phyloP scores from a whole-genome alignment of 441 rosid species.

The Populus hybrid region DNA sequence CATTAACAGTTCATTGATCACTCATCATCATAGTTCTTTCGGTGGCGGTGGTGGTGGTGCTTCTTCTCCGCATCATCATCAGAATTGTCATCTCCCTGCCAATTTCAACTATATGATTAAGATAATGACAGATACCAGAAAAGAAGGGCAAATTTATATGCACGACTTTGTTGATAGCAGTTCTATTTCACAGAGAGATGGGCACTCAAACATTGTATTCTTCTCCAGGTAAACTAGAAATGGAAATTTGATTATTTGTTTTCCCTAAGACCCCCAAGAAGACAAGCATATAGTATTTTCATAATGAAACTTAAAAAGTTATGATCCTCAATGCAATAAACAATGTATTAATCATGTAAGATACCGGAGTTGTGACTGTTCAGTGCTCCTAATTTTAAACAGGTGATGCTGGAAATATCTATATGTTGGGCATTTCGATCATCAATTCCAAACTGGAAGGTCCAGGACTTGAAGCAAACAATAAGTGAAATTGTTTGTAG shows the following conservation, averaged over 20 bases:
- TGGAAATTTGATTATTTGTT: too few relatives aligned
- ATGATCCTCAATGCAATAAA: too few relatives aligned
- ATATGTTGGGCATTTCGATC: too few relatives aligned
- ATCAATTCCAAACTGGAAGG: neutral
- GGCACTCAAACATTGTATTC: neutral
- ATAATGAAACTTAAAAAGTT: too few relatives aligned
- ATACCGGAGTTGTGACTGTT: too few relatives aligned
- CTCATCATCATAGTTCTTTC: slow-evolving; percentile 56
- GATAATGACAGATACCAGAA: neutral
- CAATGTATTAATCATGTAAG: too few relatives aligned
- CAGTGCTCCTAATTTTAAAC: too few relatives aligned
- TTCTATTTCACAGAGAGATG: neutral
- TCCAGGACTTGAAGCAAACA: neutral
- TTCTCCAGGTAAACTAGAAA: neutral
- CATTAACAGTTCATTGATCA: slow-evolving; percentile 18
- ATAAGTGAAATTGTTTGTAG: too few relatives aligned
- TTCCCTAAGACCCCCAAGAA: too few relatives aligned
- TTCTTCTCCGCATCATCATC: slow-evolving; percentile 56
- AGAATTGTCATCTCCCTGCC: slow-evolving; percentile 61
- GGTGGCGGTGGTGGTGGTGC: slow-evolving; percentile 6
- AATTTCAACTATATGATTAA: slow-evolving; percentile 10
- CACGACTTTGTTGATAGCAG: neutral
- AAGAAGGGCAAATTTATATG: neutral
- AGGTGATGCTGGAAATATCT: too few relatives aligned
- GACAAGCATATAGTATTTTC: too few relatives aligned